Percentiles rank a stretch among this genome's conserved stretches.
Conservation (phyloP, 306 rosid species). For the Oemleria cerasiformis region DNA sequence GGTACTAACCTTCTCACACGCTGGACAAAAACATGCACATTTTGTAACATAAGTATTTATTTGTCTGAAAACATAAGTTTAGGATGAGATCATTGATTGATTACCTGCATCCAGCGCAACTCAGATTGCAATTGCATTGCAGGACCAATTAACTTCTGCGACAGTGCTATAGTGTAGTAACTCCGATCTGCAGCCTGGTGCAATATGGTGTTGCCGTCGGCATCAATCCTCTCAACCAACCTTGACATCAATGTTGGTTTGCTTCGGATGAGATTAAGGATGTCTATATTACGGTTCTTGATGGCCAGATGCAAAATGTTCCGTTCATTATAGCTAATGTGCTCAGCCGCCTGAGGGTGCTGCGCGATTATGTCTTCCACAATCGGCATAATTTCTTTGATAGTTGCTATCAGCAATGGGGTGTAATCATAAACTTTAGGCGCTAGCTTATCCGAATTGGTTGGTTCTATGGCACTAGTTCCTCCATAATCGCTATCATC, state of each 20-base stretch:
- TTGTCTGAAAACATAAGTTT: neutral
- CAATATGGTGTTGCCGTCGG: neutral
- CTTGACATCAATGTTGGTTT: neutral
- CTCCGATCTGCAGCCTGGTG: neutral
- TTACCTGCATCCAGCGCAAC: neutral
- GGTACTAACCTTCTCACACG: conserved; percentile 22
- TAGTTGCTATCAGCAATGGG: conserved; percentile 22
- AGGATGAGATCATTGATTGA: neutral
- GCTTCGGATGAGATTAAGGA: neutral
- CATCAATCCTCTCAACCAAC: neutral
- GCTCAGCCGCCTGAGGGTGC: neutral
- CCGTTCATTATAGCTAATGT: neutral
- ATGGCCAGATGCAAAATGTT: conserved; percentile 12
- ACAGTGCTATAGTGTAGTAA: neutral
- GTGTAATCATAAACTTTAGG: neutral
- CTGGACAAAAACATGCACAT: conserved; percentile 10
- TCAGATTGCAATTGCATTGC: neutral
- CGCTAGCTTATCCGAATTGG: neutral
- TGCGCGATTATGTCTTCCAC: neutral
- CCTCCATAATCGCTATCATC: neutral
- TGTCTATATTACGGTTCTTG: neutral
- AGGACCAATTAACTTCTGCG: neutral
- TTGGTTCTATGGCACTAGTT: neutral
- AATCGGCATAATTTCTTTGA: conserved; percentile 21
- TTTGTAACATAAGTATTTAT: neutral